Conservation (phyloP, 495 filamentous ascomycete genomes). For the Podospora sp. region DNA sequence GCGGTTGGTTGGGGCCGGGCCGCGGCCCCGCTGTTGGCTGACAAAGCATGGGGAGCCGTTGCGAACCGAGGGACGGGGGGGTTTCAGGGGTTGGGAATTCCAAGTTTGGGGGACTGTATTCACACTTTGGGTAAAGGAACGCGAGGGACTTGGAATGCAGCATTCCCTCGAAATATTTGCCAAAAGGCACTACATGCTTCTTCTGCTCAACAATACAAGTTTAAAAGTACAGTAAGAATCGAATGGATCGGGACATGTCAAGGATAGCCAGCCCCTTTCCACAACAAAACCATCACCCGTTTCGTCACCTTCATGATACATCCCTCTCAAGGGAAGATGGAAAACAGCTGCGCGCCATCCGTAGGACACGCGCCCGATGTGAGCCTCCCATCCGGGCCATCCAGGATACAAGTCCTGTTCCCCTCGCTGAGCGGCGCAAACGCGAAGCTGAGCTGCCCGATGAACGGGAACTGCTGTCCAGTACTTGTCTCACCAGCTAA, state of each 20-base stretch:
- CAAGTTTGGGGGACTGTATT: too few species aligned
- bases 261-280: background rate
- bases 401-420: constrained; percentile 45
- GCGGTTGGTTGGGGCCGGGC: background rate
- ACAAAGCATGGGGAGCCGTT: constrained; percentile 16
- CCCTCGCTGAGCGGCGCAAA: constrained; percentile 46
- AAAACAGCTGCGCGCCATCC: constrained; percentile 48
- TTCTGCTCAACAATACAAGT: background rate
- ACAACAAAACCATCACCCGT: background rate
- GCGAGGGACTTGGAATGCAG: background rate
- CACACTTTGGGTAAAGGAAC: too few species aligned
- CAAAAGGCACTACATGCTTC: background rate
- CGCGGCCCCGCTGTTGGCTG: constrained; percentile 11
- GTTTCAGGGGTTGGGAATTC: too few species aligned
- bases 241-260: background rate
- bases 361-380: constrained; percentile 45
- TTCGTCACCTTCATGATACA: background rate
- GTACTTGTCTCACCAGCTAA: constrained; percentile 47
- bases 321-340: constrained; percentile 40
- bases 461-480: constrained; percentile 47
- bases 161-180: background rate
- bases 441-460: constrained; percentile 43
- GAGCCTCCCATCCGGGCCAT: constrained; percentile 41
- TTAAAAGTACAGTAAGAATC: background rate
- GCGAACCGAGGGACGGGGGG: background rate